Base-by-base conservation (phyloP, 805 yeast genomes). In the Hanseniaspora guilliermondii region DNA sequence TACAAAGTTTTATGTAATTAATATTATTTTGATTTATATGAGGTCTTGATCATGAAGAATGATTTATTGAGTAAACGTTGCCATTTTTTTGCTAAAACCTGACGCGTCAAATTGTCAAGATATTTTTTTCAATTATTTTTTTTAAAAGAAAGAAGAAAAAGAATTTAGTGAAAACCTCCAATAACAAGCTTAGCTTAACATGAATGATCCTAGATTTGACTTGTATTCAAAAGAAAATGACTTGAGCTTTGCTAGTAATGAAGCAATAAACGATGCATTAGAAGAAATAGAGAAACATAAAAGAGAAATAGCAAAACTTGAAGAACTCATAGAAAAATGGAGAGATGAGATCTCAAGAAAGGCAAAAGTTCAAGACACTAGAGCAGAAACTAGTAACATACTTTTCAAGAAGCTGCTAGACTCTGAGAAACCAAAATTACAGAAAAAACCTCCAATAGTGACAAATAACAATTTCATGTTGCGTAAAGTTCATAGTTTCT, bases 401-500 rank as follows among this genome's bases (percentile, higher is more conserved):
- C 61, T 5, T 55, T 58, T 30, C 58, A 64, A 42, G 57, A 60
- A 19, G 11, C n/a, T 24, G 9, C n/a, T 47, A 24, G 38, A 45
- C 4, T 21, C 33, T 19, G 49, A 45, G 33, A 21, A 32, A 12
- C 33, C 27, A 22, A 36, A 47, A 8, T 12, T 37, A 27, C 12
- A 33, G 47, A 56, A 32, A 8, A 22, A 22, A 5, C 16, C 17
- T 2, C 16, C 8, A 9, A 1, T 8, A 16, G 22, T 22, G 12
- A 53, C 56, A 9, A 60, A 61, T 3, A 63, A 64, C 17, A 58
- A 64, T 8, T 54, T 74, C 45, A 53, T 70, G 59, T 60, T 60
- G 6, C 56, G 69, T 2, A 67, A 78, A 49, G 70, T 71, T 0
- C 73, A 70, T 55, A 64, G 75, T 3, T 76, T 76, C 60, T 67